These are phyloP conservation scores for Ceratocystis variospora DNA, from an alignment of 2,329 filamentous ascomycete genomes.

Conservation along the genomic window DNA sequence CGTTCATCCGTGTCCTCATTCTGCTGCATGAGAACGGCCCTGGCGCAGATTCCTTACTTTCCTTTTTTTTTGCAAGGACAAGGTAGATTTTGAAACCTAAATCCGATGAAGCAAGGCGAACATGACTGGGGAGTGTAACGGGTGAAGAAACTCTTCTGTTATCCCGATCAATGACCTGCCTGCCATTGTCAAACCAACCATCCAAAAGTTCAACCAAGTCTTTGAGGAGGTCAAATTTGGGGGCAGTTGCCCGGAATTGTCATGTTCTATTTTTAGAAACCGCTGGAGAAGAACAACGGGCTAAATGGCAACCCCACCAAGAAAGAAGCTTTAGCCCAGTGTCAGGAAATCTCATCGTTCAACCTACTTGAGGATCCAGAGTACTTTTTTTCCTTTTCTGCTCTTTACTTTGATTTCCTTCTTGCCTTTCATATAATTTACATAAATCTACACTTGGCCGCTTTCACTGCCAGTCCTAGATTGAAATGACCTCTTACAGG, in stretches of 20 bases:
- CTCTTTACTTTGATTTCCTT: background rate
- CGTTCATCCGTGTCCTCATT: background rate
- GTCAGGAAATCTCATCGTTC: background rate
- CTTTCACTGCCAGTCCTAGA: background rate
- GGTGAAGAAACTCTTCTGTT: background rate
- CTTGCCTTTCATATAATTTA: too few species aligned
- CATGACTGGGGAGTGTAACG: background rate
- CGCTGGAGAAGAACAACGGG: background rate
- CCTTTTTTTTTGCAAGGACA: background rate
- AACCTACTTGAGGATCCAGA: too few species aligned
- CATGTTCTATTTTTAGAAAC: slow-evolving; percentile 5
- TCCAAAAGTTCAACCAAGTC: background rate
- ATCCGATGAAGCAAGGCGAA: background rate
- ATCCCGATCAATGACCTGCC: background rate
- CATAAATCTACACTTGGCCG: too few species aligned
- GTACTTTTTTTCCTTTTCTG: background rate
- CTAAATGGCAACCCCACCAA: background rate
- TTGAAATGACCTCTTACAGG: background rate
- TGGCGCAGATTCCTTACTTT: slow-evolving; percentile 3
- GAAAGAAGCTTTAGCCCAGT: background rate
- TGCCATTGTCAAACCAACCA: background rate
- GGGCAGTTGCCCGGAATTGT: background rate
- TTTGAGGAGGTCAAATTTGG: background rate
- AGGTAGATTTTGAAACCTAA: background rate
- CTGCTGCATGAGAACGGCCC: background rate